phyloP scores from a whole-genome alignment of 2,329 filamentous ascomycete species.

The Penicillium sp. region DNA sequence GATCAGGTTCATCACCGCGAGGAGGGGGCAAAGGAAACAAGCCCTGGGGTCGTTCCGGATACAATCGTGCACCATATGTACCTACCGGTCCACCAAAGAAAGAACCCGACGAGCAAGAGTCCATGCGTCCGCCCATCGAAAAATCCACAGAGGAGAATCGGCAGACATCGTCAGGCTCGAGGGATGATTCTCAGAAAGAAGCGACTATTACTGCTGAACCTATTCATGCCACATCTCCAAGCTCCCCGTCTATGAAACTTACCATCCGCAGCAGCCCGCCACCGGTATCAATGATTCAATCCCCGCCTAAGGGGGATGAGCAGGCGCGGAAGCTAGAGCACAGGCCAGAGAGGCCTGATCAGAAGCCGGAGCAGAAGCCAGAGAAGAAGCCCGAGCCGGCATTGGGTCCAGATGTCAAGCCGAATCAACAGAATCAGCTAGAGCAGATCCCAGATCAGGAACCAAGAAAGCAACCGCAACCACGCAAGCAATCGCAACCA shows the following conservation, averaged over 20 bases:
- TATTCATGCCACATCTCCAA: neutral
- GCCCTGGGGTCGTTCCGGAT: conserved; percentile 42
- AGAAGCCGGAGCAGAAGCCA: neutral
- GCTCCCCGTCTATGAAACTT: conserved; percentile 13
- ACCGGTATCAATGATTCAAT: conserved; percentile 5
- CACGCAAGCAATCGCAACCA: neutral
- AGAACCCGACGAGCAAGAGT: conserved; percentile 29
- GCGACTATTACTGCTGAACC: neutral
- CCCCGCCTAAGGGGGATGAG: neutral
- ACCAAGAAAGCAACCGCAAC: neutral
- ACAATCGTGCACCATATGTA: conserved; percentile 26
- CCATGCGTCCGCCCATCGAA: conserved; percentile 15
- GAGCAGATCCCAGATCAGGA: neutral
- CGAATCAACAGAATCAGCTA: neutral
- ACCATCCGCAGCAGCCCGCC: conserved; percentile 15
- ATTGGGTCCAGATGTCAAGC: neutral
- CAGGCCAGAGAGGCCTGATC: neutral
- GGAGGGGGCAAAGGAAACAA: conserved; percentile 37
- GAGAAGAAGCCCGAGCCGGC: neutral
- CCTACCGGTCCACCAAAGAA: conserved; percentile 27
- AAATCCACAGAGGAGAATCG: conserved; percentile 17
- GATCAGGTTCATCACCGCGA: conserved; percentile 29
- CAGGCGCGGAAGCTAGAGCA: neutral
- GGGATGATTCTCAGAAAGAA: conserved; percentile 1
- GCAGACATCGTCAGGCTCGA: neutral